Percentiles rank a stretch among this genome's conserved stretches.
These are phyloP conservation scores for Boletus subluridellus DNA, from an alignment of 1,284 basidiomycete species.

Conservation along the genomic window DNA sequence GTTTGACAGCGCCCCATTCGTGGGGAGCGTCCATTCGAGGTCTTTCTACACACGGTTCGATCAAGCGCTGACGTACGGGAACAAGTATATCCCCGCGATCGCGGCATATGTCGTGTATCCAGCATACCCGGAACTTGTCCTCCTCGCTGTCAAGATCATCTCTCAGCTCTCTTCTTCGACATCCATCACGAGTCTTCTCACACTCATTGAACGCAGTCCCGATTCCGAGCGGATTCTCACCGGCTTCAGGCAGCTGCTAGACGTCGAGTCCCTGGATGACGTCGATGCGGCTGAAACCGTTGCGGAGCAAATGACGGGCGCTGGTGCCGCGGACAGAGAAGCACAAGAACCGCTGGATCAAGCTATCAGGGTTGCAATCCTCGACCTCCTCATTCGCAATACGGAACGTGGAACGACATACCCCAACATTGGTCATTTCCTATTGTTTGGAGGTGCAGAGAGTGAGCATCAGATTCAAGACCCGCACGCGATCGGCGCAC, in stretches of 20 bases:
- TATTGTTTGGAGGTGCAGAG: constrained; percentile 70
- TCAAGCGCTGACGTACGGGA: too few species aligned
- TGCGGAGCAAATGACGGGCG: constrained; percentile 59
- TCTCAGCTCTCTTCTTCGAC: too few species aligned
- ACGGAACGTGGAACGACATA: constrained; percentile 37
- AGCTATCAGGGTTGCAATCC: too few species aligned
- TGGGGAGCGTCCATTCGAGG: background rate
- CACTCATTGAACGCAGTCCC: too few species aligned
- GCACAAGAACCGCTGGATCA: constrained; percentile 31
- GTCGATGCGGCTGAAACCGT: constrained; percentile 33
- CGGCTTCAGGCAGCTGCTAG: constrained; percentile 64
- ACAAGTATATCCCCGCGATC: too few species aligned
- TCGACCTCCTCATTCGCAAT: too few species aligned
- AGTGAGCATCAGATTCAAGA: constrained; percentile 65
- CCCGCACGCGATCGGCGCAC: constrained; percentile 68
- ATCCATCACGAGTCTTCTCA: too few species aligned
- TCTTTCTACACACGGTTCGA: too few species aligned
- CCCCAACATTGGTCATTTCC: constrained; percentile 87
- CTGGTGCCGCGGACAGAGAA: constrained; percentile 59
- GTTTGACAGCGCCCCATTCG: too few species aligned
- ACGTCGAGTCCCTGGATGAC: constrained; percentile 59
- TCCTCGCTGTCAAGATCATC: too few species aligned
- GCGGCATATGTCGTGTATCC: too few species aligned
- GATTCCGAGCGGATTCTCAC: constrained; percentile 36
- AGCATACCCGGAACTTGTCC: too few species aligned